Evolutionary conservation across 495 filamentous ascomycete species (phyloP).

Genomic region (Hypoxylon subgilvum): DNA sequence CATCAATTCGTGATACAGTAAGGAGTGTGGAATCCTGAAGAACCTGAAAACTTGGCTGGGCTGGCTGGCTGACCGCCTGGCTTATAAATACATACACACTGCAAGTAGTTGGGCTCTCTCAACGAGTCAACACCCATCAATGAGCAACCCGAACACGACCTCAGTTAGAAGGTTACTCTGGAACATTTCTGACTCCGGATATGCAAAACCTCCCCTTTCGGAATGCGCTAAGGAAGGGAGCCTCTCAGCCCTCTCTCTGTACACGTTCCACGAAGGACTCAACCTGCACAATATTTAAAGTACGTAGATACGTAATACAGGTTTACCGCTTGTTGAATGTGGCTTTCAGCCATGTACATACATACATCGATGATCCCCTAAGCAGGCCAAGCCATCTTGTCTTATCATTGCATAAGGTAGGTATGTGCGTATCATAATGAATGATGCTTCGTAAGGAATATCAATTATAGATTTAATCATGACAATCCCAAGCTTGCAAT

Average conservation of each 20-base stretch:
- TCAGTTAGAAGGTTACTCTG: too few relatives aligned
- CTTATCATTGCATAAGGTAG: not conserved
- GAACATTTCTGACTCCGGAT: constrained; percentile 15
- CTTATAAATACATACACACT: too few relatives aligned
- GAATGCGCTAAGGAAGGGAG: constrained; percentile 16
- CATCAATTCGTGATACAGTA: constrained; percentile 8
- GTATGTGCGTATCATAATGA: constrained; percentile 20
- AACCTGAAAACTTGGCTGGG: too few relatives aligned
- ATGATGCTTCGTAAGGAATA: constrained; percentile 14
- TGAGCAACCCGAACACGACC: too few relatives aligned
- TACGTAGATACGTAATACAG: too few relatives aligned
- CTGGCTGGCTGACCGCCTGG: too few relatives aligned
- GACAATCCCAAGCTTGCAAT: too few relatives aligned
- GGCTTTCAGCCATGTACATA: too few relatives aligned
- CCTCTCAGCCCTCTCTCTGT: too few relatives aligned
- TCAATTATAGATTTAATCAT: constrained; percentile 21
- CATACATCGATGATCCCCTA: constrained; percentile 13
- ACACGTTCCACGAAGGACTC: constrained; percentile 15
- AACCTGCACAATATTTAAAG: too few relatives aligned
- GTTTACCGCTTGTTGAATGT: constrained; percentile 21
- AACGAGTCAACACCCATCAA: too few relatives aligned
- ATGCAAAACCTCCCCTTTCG: constrained; percentile 30
- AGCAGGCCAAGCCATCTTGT: constrained; percentile 6
- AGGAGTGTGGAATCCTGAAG: not conserved
- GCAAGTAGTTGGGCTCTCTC: too few relatives aligned